A percentile compares a stretch with the other conserved stretches of the same genome.
These are phyloP conservation scores for Myriosclerotinia curreyana DNA, from an alignment of 2,329 filamentous ascomycete species.

Conservation along the genomic window DNA sequence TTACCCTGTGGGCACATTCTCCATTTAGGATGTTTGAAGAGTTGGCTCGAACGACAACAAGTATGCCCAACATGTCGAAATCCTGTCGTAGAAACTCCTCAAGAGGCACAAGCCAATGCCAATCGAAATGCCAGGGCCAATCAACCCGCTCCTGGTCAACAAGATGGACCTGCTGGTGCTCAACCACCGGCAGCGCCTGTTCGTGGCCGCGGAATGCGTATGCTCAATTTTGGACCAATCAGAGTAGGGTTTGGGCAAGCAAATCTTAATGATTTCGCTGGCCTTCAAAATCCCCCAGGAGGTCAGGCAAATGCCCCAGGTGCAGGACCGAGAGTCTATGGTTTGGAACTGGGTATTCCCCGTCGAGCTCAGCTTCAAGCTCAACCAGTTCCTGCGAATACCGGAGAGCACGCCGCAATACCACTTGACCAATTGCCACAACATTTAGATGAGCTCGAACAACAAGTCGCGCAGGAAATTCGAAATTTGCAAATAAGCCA, in stretches of 20 bases:
- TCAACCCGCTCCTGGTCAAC: constrained; percentile 40
- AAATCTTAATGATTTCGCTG: constrained; percentile 65
- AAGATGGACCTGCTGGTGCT: constrained; percentile 40
- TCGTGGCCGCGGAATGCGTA: constrained; percentile 48
- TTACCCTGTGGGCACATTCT: constrained; percentile 94
- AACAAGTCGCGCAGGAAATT: constrained; percentile 66
- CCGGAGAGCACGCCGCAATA: constrained; percentile 4
- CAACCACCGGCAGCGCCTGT: constrained; percentile 38
- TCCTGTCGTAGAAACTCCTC: constrained; percentile 61
- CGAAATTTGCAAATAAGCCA: constrained; percentile 59
- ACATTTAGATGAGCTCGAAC: constrained; percentile 64
- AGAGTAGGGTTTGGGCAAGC: constrained; percentile 67
- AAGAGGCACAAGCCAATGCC: constrained; percentile 32
- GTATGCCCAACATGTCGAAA: constrained; percentile 92
- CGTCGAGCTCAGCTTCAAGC: constrained; percentile 32
- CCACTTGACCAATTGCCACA: constrained; percentile 47
- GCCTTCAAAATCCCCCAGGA: constrained; percentile 51
- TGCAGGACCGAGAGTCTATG: constrained; percentile 37
- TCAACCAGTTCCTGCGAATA: background rate
- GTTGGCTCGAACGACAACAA: constrained; percentile 96
- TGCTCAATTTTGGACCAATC: constrained; percentile 72
- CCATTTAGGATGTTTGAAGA: constrained; percentile 90
- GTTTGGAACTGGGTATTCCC: constrained; percentile 39
- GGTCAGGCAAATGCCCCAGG: constrained; percentile 38
- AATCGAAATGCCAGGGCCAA: constrained; percentile 25